Base-by-base conservation (phyloP, 2,329 filamentous ascomycete species). In the Phialocephala sp. region DNA sequence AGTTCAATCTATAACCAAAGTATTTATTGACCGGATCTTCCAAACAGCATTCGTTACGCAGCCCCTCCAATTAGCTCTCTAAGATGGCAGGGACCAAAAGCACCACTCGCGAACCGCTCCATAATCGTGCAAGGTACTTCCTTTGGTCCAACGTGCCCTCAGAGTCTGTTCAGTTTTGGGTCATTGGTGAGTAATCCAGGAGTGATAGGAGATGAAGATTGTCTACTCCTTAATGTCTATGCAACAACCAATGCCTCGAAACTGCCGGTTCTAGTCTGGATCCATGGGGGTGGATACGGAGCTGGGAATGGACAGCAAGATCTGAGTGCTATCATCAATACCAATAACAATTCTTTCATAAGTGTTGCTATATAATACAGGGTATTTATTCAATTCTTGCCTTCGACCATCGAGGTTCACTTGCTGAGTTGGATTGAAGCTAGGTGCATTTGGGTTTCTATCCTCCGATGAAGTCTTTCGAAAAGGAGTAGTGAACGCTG, bases 231-330 rank as follows among this genome's bases (percentile, higher is more conserved):
- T 4, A 47, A 47, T 22, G 18, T 47, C 18, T 47, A 47, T 22
- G 43, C 43, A 8, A 15, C 43, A 8, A 18, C 18, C 15, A 47
- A 47, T 11, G 15, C 43, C 18, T 18, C 43, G 18, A 47, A 47
- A 60, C 78, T 91, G 1, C 88, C 89, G 0, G 88, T 91, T 1
- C 75, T 90, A 4, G 87, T 89, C 68, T 91, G 87, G 87, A 90
- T 91, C 65, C 90, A 83, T 70, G 89, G 89, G 0, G 88, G 89
- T 39, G 88, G 84, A 8, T 89, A 88, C 63, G 80, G 85, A 74
- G 76, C 85, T 59, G 64, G 64, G 20, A 58, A 47, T 47, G 43
- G 43, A 8, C 14, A 5, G 43, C 43, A 47, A n/a, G 43, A 47
- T 47, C 22, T 47, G n/a, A 47, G 11, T 47, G 43, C 43, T 47